A percentile compares a stretch with the other conserved stretches of the same genome.
Conservation (phyloP, 768 basidiomycete species). For the Suillus occidentalis region DNA sequence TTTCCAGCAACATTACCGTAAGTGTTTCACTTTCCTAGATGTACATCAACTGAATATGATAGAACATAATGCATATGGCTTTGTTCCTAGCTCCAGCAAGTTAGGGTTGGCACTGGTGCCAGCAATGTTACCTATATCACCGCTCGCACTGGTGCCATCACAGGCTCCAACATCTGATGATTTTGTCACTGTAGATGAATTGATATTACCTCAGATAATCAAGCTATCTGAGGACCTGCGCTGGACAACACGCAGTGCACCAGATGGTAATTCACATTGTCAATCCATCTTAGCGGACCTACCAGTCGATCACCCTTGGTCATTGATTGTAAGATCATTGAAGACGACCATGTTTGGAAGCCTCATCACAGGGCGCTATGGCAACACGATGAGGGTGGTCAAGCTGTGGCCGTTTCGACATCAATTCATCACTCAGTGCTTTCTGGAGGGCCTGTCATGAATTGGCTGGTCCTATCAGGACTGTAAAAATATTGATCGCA, state of each 20-base stretch:
- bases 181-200: not conserved
- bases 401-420: not conserved
- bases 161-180: not conserved
- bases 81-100: not conserved
- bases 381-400: not conserved
- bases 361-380: not conserved
- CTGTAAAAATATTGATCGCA: no score
- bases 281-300: not conserved
- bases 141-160: no score
- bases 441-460: no score
- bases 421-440: no score
- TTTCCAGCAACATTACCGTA: not conserved
- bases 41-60: not conserved
- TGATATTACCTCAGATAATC: not conserved
- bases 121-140: not conserved
- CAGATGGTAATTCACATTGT: not conserved
- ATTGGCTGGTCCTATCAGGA: no score
- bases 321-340: not conserved
- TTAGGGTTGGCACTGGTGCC: not conserved
- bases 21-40: not conserved
- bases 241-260: not conserved
- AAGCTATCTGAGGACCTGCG: not conserved
- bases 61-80: not conserved
- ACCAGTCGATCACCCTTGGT: not conserved
- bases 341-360: not conserved